Conservation (phyloP, 2,329 filamentous ascomycete species). For the Talaromyces sp. region DNA sequence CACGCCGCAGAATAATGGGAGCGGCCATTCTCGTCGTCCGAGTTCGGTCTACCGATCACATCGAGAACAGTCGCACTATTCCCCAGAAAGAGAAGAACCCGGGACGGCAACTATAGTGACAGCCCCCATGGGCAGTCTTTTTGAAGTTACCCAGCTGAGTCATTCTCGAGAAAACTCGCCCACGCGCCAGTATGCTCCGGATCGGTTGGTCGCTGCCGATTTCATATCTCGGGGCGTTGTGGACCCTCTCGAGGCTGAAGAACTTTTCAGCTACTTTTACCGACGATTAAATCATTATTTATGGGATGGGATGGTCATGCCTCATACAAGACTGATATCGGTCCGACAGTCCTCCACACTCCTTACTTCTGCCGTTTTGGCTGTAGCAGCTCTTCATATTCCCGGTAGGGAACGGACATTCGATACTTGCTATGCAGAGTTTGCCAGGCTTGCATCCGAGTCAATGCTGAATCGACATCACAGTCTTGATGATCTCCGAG, state of each 20-base stretch:
- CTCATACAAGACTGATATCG: slow-evolving; percentile 43
- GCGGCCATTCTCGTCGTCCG: slow-evolving; percentile 10
- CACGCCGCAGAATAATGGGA: slow-evolving; percentile 10
- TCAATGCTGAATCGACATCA: slow-evolving; percentile 51
- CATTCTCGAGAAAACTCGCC: slow-evolving; percentile 32
- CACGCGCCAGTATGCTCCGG: slow-evolving; percentile 26
- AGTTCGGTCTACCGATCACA: slow-evolving; percentile 22
- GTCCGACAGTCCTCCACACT: slow-evolving; percentile 45
- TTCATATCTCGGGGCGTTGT: slow-evolving; percentile 49
- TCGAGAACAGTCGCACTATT: slow-evolving; percentile 27
- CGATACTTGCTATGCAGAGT: slow-evolving; percentile 49
- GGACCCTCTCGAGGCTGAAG: slow-evolving; percentile 39
- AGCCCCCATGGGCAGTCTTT: slow-evolving; percentile 45
- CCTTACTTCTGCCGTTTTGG: slow-evolving; percentile 41
- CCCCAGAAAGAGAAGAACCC: slow-evolving; percentile 33
- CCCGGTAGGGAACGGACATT: slow-evolving; percentile 43
- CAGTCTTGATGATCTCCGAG: slow-evolving; percentile 49
- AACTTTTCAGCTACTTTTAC: slow-evolving; percentile 37
- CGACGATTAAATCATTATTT: slow-evolving; percentile 38
- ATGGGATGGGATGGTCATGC: slow-evolving; percentile 42
- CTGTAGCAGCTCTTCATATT: slow-evolving; percentile 49
- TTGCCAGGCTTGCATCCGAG: slow-evolving; percentile 48
- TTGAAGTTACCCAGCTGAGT: slow-evolving; percentile 45
- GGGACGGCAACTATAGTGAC: slow-evolving; percentile 34
- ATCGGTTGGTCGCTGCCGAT: slow-evolving; percentile 39